Percentiles rank a stretch among this genome's conserved stretches.
Evolutionary conservation across 2,329 filamentous ascomycete species (phyloP).

Genomic region (Metarhizium album): DNA sequence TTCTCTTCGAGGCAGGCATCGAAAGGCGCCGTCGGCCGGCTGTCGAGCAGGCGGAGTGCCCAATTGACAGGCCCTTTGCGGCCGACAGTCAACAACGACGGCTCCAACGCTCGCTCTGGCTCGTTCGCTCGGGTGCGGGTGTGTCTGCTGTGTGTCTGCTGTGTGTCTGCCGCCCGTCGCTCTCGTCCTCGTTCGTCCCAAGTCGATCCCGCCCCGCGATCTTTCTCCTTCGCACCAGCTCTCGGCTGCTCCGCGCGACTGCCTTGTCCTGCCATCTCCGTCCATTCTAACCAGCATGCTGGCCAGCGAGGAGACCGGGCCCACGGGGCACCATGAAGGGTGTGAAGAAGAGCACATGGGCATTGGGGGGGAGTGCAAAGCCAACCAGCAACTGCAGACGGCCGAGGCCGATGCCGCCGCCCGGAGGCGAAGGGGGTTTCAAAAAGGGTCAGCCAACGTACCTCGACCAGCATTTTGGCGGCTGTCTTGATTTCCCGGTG

Average conservation of each 20-base stretch:
- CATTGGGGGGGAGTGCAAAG: slow-evolving; percentile 1
- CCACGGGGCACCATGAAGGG: not conserved
- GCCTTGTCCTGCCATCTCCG: not conserved
- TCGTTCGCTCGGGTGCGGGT: not conserved
- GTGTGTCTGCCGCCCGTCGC: too few species aligned
- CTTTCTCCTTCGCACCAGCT: not conserved
- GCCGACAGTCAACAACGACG: slow-evolving; percentile 1
- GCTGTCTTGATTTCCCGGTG: not conserved
- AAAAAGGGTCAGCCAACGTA: slow-evolving; percentile 17
- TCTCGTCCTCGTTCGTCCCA: too few species aligned
- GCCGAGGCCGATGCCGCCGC: slow-evolving; percentile 4
- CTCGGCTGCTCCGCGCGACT: not conserved
- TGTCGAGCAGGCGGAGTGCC: not conserved
- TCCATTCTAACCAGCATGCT: not conserved
- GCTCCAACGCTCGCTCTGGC: too few species aligned
- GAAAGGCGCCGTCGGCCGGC: not conserved
- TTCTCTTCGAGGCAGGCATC: not conserved
- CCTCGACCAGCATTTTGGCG: slow-evolving; percentile 25
- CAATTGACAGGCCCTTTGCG: slow-evolving; percentile 1
- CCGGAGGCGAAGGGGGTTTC: slow-evolving; percentile 1
- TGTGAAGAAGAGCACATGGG: not conserved
- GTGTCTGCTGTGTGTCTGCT: too few species aligned
- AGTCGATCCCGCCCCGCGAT: not conserved
- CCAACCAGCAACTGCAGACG: slow-evolving; percentile 2
- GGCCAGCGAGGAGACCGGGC: not conserved